Base-by-base conservation (phyloP, 108 stramenopile species). In the Skeletonema marinoi region DNA sequence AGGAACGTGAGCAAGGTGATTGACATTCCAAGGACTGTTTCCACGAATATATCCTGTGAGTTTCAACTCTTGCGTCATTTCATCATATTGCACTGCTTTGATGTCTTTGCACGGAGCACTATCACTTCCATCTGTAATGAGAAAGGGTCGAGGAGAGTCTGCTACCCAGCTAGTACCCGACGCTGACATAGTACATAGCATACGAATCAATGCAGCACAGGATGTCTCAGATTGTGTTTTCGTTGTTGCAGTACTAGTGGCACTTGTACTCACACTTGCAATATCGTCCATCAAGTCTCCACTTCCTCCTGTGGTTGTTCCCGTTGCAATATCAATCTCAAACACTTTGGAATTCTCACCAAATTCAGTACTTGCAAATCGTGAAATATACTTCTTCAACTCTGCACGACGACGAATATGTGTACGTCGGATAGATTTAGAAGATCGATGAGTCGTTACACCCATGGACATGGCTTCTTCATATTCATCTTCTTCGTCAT, bases 31-130 rank as follows among this genome's bases (percentile, higher is more conserved):
- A 0, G 97, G 97, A 19, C 77, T 79, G 25, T 84, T 73, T 7
- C 98, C 98, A 3, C 98, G 90, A 61, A 99, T 80, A 75, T 92
- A 98, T 29, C 99, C 98, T 6, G 91, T 88, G 31, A 98, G 69
- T 36, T 75, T 60, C 32, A 99, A 78, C 66, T 95, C 90, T 31
- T 85, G 36, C 0, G 74, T 70, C 9, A 58, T 30, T 8, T 83
- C 60, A 60, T 92, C 89, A 78, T 95, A 93, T 17, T 66, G 32
- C 25, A 86, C 86, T 16, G 61, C 67, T 42, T 56, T 44, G 51
- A 54, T 54, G 6, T 54, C 51, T 25, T 21, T 54, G 51, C 51
- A 54, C 32, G 73, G 56, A 16, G 68, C 63, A 21, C 72, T 70
- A 39, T 61, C 65, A 35, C 32, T 46, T 10, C 73, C 69, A 41